Base-by-base conservation (phyloP, 176 grass and related monocot genomes). In the Raddia distichophylla region DNA sequence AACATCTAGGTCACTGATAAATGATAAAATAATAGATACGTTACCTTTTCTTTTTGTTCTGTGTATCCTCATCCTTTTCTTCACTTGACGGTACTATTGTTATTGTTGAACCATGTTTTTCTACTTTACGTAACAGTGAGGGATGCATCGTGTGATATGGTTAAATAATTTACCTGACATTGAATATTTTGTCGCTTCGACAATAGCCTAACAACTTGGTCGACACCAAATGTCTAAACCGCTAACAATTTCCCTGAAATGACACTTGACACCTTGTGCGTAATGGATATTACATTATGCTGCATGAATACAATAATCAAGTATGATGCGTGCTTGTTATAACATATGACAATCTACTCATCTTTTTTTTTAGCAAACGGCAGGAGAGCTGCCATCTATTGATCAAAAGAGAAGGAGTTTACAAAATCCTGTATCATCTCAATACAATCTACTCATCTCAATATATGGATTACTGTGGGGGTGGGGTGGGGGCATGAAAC, bases 131-230 rank as follows among this genome's bases (percentile, higher is more conserved):
- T 15, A 70, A 48, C 16, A 70, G 40, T 48, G 57, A 61, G 22
- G 17, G 55, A 8, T 80, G 20, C 9, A 82, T 82, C 15, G 73
- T 82, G 43, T 74, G 63, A 64, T 82, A 52, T 52, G n/a, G 32
- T 60, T 54, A 6, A 42, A 72, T 37, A 52, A 45, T 51, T 9
- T 16, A 8, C 63, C 37, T 44, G 12, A 9, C 61, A 14, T 65
- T 66, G 50, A 42, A 55, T 75, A n/a, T 80, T 9, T 53, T 62
- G 14, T 73, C 64, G 12, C 46, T 73, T 82, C 2, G 32, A 13
- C 59, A 82, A 22, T 55, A 65, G 34, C 64, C 51, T 55, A 64
- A 66, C 35, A 65, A 51, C 17, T 33, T 81, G 13, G 65, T 75
- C 6, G 71, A 71, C 27, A 63, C 40, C 22, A 78, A 65, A 78